A percentile compares a stretch with the other conserved stretches of the same genome.
Evolutionary conservation across 352 stramenopile species (phyloP).

Genomic region (Phytophthora ohioensis): DNA sequence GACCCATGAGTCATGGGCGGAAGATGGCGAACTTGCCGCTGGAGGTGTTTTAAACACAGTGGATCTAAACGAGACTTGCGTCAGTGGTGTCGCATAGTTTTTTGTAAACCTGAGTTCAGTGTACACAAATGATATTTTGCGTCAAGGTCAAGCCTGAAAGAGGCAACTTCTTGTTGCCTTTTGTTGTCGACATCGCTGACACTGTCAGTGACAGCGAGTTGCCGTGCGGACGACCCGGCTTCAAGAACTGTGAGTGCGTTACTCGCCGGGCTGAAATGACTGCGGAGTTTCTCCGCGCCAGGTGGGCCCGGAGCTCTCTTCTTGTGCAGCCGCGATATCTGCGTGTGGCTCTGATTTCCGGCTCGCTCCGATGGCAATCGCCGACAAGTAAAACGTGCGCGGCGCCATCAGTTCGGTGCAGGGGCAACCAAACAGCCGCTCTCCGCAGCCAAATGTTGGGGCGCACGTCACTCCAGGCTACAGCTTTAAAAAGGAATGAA

Average conservation of each 20-base stretch:
- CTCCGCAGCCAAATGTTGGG: conserved; percentile 8
- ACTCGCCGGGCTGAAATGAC: conserved; percentile 19
- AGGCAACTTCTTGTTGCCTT: conserved; percentile 26
- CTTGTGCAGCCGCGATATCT: conserved; percentile 15
- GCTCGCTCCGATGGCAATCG: conserved; percentile 18
- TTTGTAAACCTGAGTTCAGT: conserved; percentile 24
- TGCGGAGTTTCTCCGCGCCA: conserved; percentile 27
- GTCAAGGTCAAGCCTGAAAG: neutral
- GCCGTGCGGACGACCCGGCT: conserved; percentile 8
- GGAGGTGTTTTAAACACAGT: conserved; percentile 2
- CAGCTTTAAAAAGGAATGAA: too few species aligned
- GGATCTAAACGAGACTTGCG: conserved; percentile 25
- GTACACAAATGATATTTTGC: conserved; percentile 19
- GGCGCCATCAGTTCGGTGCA: conserved; percentile 23
- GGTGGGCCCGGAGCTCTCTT: conserved; percentile 20
- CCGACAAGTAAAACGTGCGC: conserved; percentile 33
- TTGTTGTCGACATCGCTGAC: neutral
- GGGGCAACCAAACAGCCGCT: conserved; percentile 23
- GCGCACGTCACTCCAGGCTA: too few species aligned
- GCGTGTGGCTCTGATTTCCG: conserved; percentile 32
- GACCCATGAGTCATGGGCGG: neutral
- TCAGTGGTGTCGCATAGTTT: conserved; percentile 34
- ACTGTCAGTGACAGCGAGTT: conserved; percentile 16
- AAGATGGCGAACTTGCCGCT: conserved; percentile 6
- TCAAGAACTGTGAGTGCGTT: conserved; percentile 21